Evolutionary conservation across 140 eudicot species (phyloP), one percentile per base, ranked within the genome.

Genomic region (Bidens hawaiensis): DNA sequence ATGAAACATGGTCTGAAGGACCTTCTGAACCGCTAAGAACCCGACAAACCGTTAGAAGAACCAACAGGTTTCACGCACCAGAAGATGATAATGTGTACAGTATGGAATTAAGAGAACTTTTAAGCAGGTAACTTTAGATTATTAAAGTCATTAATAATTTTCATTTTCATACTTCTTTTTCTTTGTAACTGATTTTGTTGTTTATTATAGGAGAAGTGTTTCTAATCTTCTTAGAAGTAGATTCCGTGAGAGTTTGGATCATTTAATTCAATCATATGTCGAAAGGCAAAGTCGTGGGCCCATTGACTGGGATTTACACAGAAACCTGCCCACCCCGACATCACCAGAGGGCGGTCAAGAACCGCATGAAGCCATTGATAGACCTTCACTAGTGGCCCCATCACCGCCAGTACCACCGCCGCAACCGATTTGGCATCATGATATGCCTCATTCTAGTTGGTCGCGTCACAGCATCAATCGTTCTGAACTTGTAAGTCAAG

Each of bases 91-190:
- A 82, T 59, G 96, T 84, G 46, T 87, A 90, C 71, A 90, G 94
- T 78, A 90, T 87, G 95, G 96, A 90, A 85, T 85, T 90, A 61
- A 81, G 97, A 79, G 97, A 89, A 76, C 95, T 89, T 62, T 68
- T 89, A 54, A 85, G 97, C 93, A 85, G 97, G 97, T 85, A 66
- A 34, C 6, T 34, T 34, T 34, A 6, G 41, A 34, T 34, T 34
- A 2, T 30, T 30, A 3, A 23, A 26, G 11, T 14, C 23, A 6
- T 6, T 15, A 54, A 18, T n/a, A 27, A n/a, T 26, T 14, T 52
- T n/a, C n/a, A n/a, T n/a, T n/a, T n/a, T n/a, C n/a, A n/a, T n/a
- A n/a, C n/a, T n/a, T n/a, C n/a, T 53, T 53, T 53, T 10, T 18
- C 15, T 50, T n/a, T 33, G 42, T 28, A 15, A 50, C 68, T 15